Evolutionary conservation across 2,329 filamentous ascomycete species (phyloP).

Genomic region (Neopestalotiopsis clavispora): DNA sequence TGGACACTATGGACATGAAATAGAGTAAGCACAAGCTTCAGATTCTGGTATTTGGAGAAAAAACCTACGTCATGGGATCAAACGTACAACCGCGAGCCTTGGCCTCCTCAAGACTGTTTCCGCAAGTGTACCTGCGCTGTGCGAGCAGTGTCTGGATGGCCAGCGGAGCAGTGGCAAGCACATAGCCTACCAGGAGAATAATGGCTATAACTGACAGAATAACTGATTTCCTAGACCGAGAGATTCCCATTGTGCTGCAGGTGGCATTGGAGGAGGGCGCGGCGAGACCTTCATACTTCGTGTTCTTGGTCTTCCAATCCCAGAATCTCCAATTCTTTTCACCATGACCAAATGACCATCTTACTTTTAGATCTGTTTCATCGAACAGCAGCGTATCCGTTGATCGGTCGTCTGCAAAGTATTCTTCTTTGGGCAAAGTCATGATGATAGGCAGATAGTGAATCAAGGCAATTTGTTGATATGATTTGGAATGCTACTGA

Average conservation of each 20-base stretch:
- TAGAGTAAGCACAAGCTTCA: neutral
- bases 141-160: neutral
- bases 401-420: neutral
- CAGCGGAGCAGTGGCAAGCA: neutral
- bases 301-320: neutral
- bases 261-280: neutral
- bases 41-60: neutral
- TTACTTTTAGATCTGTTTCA: neutral
- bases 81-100: neutral
- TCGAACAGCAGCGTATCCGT: neutral
- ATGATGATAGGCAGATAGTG: neutral
- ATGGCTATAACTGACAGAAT: neutral
- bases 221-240: neutral
- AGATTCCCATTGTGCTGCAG: neutral
- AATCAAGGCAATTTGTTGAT: neutral
- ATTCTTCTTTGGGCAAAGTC: neutral
- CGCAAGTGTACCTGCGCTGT: neutral
- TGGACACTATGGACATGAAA: neutral
- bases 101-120: neutral
- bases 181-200: neutral
- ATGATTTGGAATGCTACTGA: neutral
- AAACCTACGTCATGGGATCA: neutral
- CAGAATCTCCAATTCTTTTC: neutral
- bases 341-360: neutral
- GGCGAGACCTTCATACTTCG: neutral